Base-by-base conservation (phyloP, 2,329 filamentous ascomycete genomes). In the Geosmithia morbida region DNA sequence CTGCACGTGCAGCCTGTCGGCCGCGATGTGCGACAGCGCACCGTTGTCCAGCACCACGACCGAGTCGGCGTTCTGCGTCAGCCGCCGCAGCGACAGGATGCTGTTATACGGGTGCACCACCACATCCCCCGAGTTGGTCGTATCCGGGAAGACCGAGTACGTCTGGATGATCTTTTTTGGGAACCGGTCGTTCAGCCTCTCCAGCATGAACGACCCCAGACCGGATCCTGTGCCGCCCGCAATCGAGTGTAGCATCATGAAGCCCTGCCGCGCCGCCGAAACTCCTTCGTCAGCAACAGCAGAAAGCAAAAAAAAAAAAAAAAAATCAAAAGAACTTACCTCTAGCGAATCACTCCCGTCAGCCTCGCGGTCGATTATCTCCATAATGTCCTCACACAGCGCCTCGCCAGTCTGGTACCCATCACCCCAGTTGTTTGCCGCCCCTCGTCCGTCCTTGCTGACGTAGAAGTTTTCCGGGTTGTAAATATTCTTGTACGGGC, bases 391-490 rank as follows among this genome's bases (percentile, higher is more conserved):
- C 64, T 98, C 92, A 56, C 90, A 87, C 18, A 98, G 87, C 43
- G 76, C 74, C 63, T 96, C 89, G 55, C 89, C 92, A 47, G 87
- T 89, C 54, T 92, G 82, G 66, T 98, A 98, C 44, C 92, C 92
- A 59, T 92, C 85, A 51, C 89, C 92, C 92, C 92, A 98, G 65
- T 97, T 98, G 66, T 98, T 98, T 43, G 88, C 92, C 7, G 92
- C 92, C 43, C 92, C 92, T 48, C 87, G 81, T 49, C 92, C 92
- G 67, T 90, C 85, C 63, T 95, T 94, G 57, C 90, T 87, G 47
- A 97, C 80, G 63, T 94, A 98, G 68, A 97, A 96, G 71, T 98
- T 98, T 66, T 98, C 92, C 0, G 92, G 92, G 62, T 98, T 98
- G 77, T 98, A 98, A 50, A 98, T 98, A 64, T 98, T 97, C 65